A percentile compares a stretch with the other conserved stretches of the same genome.
Conservation (phyloP, 306 rosid species). For the Pachyrhizus erosus region DNA sequence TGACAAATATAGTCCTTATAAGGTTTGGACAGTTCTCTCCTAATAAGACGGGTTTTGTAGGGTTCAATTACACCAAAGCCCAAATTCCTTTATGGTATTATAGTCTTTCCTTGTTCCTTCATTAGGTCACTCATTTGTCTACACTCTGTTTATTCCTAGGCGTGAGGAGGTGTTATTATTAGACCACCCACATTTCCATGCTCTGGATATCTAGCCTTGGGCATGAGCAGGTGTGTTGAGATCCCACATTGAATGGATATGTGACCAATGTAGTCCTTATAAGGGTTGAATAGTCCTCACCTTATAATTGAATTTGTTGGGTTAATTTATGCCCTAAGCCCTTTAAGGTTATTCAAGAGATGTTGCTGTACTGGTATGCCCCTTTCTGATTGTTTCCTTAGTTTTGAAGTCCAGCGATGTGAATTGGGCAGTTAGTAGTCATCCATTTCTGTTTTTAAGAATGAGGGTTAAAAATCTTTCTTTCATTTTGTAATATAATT, state of each 20-base stretch:
- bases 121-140: neutral
- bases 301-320: neutral
- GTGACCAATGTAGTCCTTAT: neutral
- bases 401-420: neutral
- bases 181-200: neutral
- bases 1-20: neutral
- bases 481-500: neutral
- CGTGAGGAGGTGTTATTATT: neutral
- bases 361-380: neutral
- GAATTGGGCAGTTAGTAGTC: neutral
- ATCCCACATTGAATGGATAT: neutral
- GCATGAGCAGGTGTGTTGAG: neutral
- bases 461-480: neutral
- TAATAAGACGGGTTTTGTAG: neutral
- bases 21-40: neutral
- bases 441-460: neutral
- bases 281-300: neutral
- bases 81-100: neutral
- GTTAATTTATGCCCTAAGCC: neutral
- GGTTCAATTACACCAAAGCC: neutral
- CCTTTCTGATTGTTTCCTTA: slow-evolving; percentile 2
- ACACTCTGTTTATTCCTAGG: neutral
- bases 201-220: neutral
- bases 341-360: neutral
- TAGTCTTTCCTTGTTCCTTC: neutral